Evolutionary conservation across 805 yeast species (phyloP), one percentile per base, ranked within the genome.

Genomic region (Yarrowia bubula): DNA sequence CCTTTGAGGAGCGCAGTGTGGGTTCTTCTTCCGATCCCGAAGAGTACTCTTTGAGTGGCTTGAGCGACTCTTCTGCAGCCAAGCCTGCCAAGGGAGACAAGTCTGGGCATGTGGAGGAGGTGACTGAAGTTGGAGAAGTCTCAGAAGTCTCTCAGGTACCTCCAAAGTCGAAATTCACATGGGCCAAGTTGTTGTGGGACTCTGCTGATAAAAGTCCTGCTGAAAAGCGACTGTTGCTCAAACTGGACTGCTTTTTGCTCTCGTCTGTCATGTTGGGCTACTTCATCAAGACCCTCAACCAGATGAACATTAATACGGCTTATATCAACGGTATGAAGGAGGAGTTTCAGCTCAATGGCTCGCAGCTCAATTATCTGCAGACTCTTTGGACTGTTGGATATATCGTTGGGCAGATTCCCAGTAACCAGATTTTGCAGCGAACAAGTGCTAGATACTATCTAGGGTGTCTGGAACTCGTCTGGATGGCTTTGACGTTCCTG

Each of bases 311-410:
- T 32, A 75, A 78, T 14, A 80, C 80, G 1, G 83, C 84, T 1
- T 81, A 80, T 68, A 76, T 81, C 42, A 80, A 79, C 67, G 84
- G 84, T 8, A 75, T 79, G 84, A 74, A 76, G 64, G 83, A 81
- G 69, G 73, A 77, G 68, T 79, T 77, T 66, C 65, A 71, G 18
- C 77, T 81, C 79, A 68, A 71, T 43, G 77, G 74, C 18, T 79
- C 78, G 65, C 82, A 83, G 67, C 79, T 78, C 68, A 82, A 83
- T 69, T 77, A 78, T 66, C 68, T 81, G 71, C 71, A 73, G 6
- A 77, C 58, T 8, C 58, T 51, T 4, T 51, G 58, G 58, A 51
- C 58, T 1, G 58, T 71, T 10, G 68, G 71, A 13, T 70, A 70
- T 63, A 62, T 68, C n/a, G 65, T 69, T 15, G 70, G 71, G 15